These are phyloP conservation scores for Beta vulgaris DNA, from an alignment of 148 eudicot species.

Conservation along the genomic window DNA sequence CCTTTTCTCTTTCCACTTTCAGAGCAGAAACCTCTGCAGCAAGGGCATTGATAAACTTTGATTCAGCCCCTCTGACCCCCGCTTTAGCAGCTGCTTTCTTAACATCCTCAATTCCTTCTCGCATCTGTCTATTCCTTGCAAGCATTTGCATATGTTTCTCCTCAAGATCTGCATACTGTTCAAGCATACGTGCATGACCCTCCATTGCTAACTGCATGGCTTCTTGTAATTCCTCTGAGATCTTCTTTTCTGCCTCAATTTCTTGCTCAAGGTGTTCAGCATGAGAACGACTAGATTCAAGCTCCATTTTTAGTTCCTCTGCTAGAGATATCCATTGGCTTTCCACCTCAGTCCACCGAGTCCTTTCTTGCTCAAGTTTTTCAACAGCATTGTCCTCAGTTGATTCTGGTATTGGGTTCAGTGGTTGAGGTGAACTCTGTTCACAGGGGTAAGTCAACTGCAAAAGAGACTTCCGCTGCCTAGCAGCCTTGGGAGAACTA, in stretches of 20 bases:
- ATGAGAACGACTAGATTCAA: slow-evolving; percentile 56
- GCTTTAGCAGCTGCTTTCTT: slow-evolving; percentile 89
- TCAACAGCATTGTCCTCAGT: slow-evolving; percentile 43
- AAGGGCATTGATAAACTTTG: slow-evolving; percentile 83
- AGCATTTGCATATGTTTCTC: slow-evolving; percentile 86
- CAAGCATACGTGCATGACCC: slow-evolving; percentile 97
- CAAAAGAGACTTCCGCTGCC: slow-evolving; percentile 43
- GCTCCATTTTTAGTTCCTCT: slow-evolving; percentile 71
- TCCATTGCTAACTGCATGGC: slow-evolving; percentile 94
- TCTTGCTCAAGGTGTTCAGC: slow-evolving; percentile 61
- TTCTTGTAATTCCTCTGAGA: slow-evolving; percentile 89
- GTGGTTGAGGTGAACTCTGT: slow-evolving; percentile 35
- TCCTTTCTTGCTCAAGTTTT: slow-evolving; percentile 63
- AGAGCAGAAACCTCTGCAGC: slow-evolving; percentile 85
- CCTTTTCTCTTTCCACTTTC: slow-evolving; percentile 83
- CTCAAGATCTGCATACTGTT: slow-evolving; percentile 90
- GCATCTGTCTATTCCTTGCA: slow-evolving; percentile 67
- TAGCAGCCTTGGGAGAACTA: slow-evolving; percentile 42
- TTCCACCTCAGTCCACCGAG: slow-evolving; percentile 69
- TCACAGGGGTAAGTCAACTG: slow-evolving; percentile 59
- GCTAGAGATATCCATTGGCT: slow-evolving; percentile 89
- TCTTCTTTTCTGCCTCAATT: slow-evolving; percentile 66
- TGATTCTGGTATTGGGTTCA: slow-evolving; percentile 48
- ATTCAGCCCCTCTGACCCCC: slow-evolving; percentile 82
- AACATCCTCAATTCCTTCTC: slow-evolving; percentile 85